A percentile compares a stretch with the other conserved stretches of the same genome.
These are phyloP conservation scores for Globisporangium parvum DNA, from an alignment of 352 stramenopile genomes.

Conservation along the genomic window DNA sequence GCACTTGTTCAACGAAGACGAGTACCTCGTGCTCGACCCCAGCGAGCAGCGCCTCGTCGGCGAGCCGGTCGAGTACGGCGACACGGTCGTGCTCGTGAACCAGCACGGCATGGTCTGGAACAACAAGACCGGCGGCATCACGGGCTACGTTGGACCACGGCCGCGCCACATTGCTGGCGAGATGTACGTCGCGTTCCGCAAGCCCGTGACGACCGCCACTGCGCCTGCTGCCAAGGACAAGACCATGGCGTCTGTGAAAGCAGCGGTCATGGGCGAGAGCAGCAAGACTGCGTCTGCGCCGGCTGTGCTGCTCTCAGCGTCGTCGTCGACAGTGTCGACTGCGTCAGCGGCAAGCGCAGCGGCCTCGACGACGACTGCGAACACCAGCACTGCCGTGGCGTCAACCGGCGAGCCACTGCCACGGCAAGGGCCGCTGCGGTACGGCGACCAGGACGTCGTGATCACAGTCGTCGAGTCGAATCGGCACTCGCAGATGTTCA, in stretches of 20 bases:
- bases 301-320: slow-evolving; percentile 1
- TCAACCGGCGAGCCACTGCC: not conserved
- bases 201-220: not conserved
- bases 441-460: slow-evolving; percentile 63
- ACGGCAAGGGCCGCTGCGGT: slow-evolving; percentile 32
- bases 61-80: slow-evolving; percentile 63
- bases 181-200: slow-evolving; percentile 71
- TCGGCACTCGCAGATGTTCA: slow-evolving; percentile 80
- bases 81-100: slow-evolving; percentile 77
- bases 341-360: slow-evolving; percentile 11
- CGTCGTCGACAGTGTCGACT: not conserved
- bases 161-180: slow-evolving; percentile 60
- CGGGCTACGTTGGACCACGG: slow-evolving; percentile 71
- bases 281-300: slow-evolving; percentile 12
- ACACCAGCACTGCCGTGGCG: slow-evolving; percentile 4
- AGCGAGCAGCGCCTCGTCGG: slow-evolving; percentile 27
- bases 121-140: slow-evolving; percentile 87
- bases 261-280: not conserved
- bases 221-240: not conserved
- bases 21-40: slow-evolving; percentile 76
- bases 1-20: slow-evolving; percentile 76
- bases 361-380: not conserved
- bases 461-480: slow-evolving; percentile 77
- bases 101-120: slow-evolving; percentile 84
- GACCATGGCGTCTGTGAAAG: not conserved